Base-by-base conservation (phyloP, 2,329 filamentous ascomycete genomes). In the Sphaerulina vaccinii region DNA sequence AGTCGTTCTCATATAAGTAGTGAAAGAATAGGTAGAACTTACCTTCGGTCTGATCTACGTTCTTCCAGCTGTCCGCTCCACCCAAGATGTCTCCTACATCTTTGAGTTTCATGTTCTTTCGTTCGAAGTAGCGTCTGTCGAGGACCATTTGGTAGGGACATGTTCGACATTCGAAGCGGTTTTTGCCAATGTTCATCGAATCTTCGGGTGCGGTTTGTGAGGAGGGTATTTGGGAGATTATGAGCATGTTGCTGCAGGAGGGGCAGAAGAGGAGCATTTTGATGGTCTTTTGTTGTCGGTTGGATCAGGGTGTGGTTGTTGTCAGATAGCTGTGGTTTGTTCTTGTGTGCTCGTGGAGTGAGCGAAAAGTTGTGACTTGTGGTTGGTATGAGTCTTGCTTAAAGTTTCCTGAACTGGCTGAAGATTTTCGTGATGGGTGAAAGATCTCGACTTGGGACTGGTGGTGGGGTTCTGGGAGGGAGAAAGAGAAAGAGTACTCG, bases 151-250 rank as follows among this genome's bases (percentile, higher is more conserved):
- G 85, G 76, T 95, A 99, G 3, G 93, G 92, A 64, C 93, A 99
- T 52, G 90, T 95, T 52, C 90, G 88, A 75, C 93, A 99, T 73
- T 95, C 90, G 72, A 97, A 90, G 52, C 90, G 86, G 76, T 96
- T 96, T 39, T 73, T 70, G 55, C 72, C 74, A 3, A 64, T 64
- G 51, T 68, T 63, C 16, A 69, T 60, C 52, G 70, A 70, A 35
- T 73, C 72, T 44, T 72, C 70, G 24, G 63, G 62, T 15, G 58
- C 43, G 29, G 60, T 58, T 45, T 70, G 62, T 23, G 64, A 68
- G 29, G 68, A 61, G 6, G 73, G 71, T 5, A 73, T 66, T 55
- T 66, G 64, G 43, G 83, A 84, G 64, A 92, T 85, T 65, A 86
- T 89, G 67, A 93, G 83, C 71, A 90, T 84, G 76, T 92, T 93